Evolutionary conservation across 2,329 filamentous ascomycete genomes (phyloP).

Genomic region (Rhynchosporium agropyri): DNA sequence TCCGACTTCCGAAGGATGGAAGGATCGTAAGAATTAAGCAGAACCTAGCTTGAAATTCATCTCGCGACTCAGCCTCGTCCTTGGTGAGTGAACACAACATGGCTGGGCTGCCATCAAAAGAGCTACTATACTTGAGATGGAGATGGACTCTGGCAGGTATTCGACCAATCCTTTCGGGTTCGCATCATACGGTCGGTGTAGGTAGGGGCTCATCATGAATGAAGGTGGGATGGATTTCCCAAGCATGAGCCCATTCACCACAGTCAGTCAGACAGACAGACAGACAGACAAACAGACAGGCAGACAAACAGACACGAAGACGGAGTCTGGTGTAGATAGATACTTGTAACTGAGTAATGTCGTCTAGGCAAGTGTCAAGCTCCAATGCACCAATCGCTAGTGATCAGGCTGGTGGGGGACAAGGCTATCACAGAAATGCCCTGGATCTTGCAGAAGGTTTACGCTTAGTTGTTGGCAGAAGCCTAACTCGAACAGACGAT

Average conservation of each 20-base stretch:
- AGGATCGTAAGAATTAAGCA: too few relatives aligned
- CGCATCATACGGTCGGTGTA: not conserved
- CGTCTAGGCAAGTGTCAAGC: not conserved
- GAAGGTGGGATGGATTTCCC: not conserved
- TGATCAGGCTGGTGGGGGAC: not conserved
- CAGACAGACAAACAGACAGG: too few relatives aligned
- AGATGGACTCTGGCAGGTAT: too few relatives aligned
- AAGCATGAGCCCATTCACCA: not conserved
- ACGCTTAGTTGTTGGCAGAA: not conserved
- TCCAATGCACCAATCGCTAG: not conserved
- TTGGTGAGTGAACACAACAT: not conserved
- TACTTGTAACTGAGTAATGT: not conserved
- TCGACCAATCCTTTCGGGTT: not conserved
- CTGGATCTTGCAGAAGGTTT: slow-evolving; percentile 6
- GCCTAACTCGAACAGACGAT: not conserved
- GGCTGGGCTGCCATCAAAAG: too few relatives aligned
- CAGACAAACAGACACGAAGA: not conserved
- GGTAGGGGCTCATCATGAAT: not conserved
- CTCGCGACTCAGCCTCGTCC: not conserved
- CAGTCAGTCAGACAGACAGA: too few relatives aligned
- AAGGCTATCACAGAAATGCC: not conserved
- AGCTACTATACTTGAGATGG: too few relatives aligned
- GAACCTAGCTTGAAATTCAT: too few relatives aligned
- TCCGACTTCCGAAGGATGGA: too few relatives aligned
- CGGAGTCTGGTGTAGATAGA: not conserved